Evolutionary conservation across 2,329 filamentous ascomycete genomes (phyloP), one percentile per base, ranked within the genome.

Genomic region (Polychaeton citri): DNA sequence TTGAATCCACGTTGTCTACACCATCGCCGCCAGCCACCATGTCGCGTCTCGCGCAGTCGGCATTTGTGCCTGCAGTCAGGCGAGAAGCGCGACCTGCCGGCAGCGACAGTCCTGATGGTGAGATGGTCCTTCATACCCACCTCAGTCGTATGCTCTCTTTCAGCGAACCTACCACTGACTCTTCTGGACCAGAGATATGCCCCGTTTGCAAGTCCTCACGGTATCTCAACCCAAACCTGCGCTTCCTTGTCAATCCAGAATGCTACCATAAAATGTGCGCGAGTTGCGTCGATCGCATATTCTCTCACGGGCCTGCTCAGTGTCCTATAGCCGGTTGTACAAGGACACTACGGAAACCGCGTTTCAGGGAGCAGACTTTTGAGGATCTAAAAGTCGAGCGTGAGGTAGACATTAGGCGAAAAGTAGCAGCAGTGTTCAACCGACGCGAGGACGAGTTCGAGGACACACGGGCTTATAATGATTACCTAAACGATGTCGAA

Each of bases 191-290:
- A 65, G 86, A 95, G 62, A 81, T 87, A 55, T 98, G 90, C 64
- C 90, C 88, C 39, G 84, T 96, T 48, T 98, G 90, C 80, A 95
- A 95, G 64, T 92, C 86, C 40, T 84, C 83, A 41, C 83, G 86
- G 45, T 96, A 96, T 67, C 80, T 96, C 52, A 95, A 95, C 67
- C 79, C 78, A 42, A 80, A 86, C 64, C 87, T 98, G 74, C 74
- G 80, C 45, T 96, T 98, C 64, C 81, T 90, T 49, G 87, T 98
- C 65, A 95, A 96, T 59, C 85, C 88, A 6, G 86, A 93, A 68
- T 98, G 90, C 72, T 98, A 98, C 68, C 90, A 98, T 69, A 85
- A 85, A 48, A 96, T 98, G 84, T 98, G 90, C 68, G 81, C 85
- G 58, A 87, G 83, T 38, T 98, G 90, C 65, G 87, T 96, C 30